Base-by-base conservation (phyloP, 768 basidiomycete genomes). In the Inosperma sp. region DNA sequence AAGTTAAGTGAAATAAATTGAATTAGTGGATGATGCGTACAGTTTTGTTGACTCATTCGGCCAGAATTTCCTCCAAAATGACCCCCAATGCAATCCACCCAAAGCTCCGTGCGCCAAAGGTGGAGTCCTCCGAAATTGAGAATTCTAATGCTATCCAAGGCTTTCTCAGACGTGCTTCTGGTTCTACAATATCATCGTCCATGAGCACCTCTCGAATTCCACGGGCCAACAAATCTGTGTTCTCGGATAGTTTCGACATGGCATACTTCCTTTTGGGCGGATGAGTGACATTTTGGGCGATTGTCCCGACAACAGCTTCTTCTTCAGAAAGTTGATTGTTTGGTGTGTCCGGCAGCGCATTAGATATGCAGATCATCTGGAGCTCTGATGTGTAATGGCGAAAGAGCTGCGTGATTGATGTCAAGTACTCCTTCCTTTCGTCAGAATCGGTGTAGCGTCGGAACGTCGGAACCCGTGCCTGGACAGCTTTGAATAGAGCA, bases 221-320 rank as follows among this genome's bases (percentile, higher is more conserved):
- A 10, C 73, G 69, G 10, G 81, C 81, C n/a, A 86, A 71, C 7
- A 70, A 56, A 37, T 76, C 72, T 0, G 79, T 82, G 46, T 76
- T 73, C 42, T 82, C 82, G 35, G 82, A 70, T 49, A 86, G 58
- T 48, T 72, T 73, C 1, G 79, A 68, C 59, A 82, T 84, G 34
- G 72, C 60, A 30, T 83, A 78, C 51, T 66, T 72, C 19, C 83
- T 71, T 51, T 67, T 72, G 8, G 79, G 71, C n/a, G 75, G 75
- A 56, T 85, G 81, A 0, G 82, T 78, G 7, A 72, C 78, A 51
- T 82, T 82, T 17, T 82, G 82, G 0, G 77, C 69, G 53, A 86
- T 86, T 0, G 84, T 85, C 0, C 86, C 85, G 8, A 85, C 64
- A 5, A 83, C 64, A 0, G 77, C 81, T 62, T 86, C 86, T 58